A percentile compares a stretch with the other conserved stretches of the same genome.
These are phyloP conservation scores for Hypoxylon perforatum DNA, from an alignment of 495 filamentous ascomycete species.

Conservation along the genomic window DNA sequence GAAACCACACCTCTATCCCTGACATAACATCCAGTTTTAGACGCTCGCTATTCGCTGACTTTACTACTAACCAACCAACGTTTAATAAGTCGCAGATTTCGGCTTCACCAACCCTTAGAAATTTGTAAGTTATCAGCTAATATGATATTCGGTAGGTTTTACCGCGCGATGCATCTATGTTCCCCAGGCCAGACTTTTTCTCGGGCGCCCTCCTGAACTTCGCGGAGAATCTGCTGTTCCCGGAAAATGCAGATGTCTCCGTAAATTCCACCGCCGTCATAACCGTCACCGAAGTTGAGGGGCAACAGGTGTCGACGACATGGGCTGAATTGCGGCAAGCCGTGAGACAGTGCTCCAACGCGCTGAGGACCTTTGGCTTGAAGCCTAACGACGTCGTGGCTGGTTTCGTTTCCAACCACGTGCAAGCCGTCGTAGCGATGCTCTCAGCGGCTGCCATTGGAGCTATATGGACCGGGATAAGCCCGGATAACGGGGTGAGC, in stretches of 20 bases:
- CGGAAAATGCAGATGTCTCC: slow-evolving; percentile 58
- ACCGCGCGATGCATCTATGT: slow-evolving; percentile 72
- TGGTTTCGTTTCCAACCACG: slow-evolving; percentile 89
- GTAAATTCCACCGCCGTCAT: slow-evolving; percentile 76
- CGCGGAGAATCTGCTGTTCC: slow-evolving; percentile 90
- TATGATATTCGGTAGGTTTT: slow-evolving; percentile 68
- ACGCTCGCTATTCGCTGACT: no score
- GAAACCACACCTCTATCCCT: no score
- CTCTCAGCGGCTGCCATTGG: slow-evolving; percentile 82
- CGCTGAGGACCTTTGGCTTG: slow-evolving; percentile 72
- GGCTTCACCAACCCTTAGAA: background rate
- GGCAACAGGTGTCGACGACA: slow-evolving; percentile 71
- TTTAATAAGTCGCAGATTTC: no score
- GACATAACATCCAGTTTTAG: no score
- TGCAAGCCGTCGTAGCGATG: slow-evolving; percentile 86
- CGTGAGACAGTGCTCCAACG: slow-evolving; percentile 77
- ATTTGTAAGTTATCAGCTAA: slow-evolving; percentile 5
- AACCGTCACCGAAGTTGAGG: slow-evolving; percentile 74
- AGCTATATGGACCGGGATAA: slow-evolving; percentile 91
- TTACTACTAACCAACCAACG: no score
- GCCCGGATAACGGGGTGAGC: slow-evolving; percentile 79
- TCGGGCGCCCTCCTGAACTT: slow-evolving; percentile 83
- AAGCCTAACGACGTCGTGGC: slow-evolving; percentile 78
- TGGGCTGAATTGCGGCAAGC: slow-evolving; percentile 84
- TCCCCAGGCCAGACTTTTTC: slow-evolving; percentile 89